phyloP scores from a whole-genome alignment of 441 rosid species.

The Bocquillonia castaneifolia region DNA sequence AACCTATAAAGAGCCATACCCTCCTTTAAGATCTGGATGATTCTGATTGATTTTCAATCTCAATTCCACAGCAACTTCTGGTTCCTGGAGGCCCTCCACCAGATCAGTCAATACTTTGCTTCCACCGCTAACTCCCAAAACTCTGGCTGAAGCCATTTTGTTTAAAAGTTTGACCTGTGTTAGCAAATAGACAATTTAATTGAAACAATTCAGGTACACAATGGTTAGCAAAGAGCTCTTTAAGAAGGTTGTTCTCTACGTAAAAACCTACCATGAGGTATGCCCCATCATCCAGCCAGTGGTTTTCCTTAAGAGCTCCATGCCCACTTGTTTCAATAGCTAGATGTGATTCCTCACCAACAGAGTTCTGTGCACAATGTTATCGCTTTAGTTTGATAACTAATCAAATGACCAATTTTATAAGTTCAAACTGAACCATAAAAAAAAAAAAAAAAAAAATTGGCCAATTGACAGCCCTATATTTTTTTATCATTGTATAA shows the following conservation, averaged over 20 bases:
- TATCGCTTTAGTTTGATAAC: constrained; percentile 14
- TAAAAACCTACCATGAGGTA: constrained; percentile 75
- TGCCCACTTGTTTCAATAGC: constrained; percentile 98
- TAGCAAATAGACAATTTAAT: neutral
- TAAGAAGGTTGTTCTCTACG: constrained; percentile 2
- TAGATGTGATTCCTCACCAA: constrained; percentile 84
- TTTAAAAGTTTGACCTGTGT: constrained; percentile 84
- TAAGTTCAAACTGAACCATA: neutral
- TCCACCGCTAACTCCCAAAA: constrained; percentile 59
- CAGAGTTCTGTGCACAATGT: constrained; percentile 58
- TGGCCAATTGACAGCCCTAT: neutral
- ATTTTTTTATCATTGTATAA: neutral
- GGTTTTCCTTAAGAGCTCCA: constrained; percentile 93
- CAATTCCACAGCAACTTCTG: constrained; percentile 68
- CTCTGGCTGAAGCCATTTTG: constrained; percentile 88
- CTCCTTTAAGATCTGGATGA: constrained; percentile 88
- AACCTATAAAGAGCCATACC: constrained; percentile 45
- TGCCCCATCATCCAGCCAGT: constrained; percentile 99
- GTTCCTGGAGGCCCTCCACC: constrained; percentile 78
- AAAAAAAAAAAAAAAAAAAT: neutral
- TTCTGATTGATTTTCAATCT: constrained; percentile 78
- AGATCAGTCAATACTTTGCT: constrained; percentile 88
- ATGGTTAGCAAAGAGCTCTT: neutral
- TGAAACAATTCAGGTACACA: neutral
- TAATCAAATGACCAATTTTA: neutral